These are phyloP conservation scores for Lactarius vividus DNA, from an alignment of 768 basidiomycete species.

Conservation along the genomic window DNA sequence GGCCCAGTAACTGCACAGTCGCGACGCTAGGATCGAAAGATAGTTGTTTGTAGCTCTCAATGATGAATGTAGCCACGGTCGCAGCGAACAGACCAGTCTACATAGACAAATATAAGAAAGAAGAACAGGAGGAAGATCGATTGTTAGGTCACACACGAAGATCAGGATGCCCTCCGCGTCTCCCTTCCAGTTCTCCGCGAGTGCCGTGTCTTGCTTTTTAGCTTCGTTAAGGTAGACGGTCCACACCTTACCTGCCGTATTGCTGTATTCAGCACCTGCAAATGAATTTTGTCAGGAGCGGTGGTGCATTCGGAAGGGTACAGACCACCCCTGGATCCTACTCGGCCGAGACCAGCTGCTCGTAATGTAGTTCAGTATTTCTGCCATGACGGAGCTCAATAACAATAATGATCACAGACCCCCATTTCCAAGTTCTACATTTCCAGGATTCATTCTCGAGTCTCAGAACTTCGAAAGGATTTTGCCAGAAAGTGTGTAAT, in stretches of 20 bases:
- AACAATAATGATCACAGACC: neutral
- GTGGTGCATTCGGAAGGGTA: too few species aligned
- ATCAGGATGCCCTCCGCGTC: constrained; percentile 14
- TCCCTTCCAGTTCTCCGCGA: constrained; percentile 16
- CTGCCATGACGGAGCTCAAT: too few species aligned
- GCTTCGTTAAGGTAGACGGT: constrained; percentile 16
- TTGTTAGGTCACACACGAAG: neutral
- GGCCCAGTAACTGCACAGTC: constrained; percentile 8
- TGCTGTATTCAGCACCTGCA: neutral
- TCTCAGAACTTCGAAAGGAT: too few species aligned
- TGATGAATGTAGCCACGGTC: constrained; percentile 19
- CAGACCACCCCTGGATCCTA: neutral
- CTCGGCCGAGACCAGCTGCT: neutral
- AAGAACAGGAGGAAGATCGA: neutral
- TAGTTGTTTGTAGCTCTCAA: constrained; percentile 20
- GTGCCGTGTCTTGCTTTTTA: constrained; percentile 1
- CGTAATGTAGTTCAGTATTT: too few species aligned
- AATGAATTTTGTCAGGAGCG: neutral
- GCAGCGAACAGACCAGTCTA: constrained; percentile 21
- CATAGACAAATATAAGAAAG: neutral
- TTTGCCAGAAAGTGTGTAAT: too few species aligned
- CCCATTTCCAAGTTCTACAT: neutral
- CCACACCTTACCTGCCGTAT: constrained; percentile 8
- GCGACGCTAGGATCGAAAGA: constrained; percentile 1
- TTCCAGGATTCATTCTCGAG: neutral